phyloP scores from a whole-genome alignment of 2,329 filamentous ascomycete species.

The Cladorrhinum sp. region DNA sequence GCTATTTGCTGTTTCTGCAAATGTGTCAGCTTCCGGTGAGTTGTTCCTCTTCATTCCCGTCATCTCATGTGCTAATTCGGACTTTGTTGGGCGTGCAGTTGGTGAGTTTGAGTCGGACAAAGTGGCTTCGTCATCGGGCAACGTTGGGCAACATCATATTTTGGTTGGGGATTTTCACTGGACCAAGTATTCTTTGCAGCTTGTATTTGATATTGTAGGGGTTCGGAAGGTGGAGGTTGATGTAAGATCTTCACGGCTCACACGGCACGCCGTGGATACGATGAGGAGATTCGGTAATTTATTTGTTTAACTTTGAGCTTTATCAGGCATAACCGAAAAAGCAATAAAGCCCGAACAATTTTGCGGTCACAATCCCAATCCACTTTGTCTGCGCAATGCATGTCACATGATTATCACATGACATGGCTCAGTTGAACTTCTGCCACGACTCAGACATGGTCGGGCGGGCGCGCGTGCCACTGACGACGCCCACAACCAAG shows the following conservation, averaged over 20 bases:
- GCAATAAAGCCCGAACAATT: too few species aligned
- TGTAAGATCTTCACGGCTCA: not conserved
- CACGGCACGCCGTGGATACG: too few species aligned
- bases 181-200: conserved; percentile 65
- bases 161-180: conserved; percentile 76
- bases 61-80: conserved; percentile 10
- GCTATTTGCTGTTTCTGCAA: conserved; percentile 70
- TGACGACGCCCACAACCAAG: too few species aligned
- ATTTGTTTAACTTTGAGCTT: too few species aligned
- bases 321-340: too few species aligned
- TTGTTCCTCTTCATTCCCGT: conserved; percentile 6
- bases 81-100: conserved; percentile 38
- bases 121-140: conserved; percentile 59
- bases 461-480: too few species aligned
- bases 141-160: conserved; percentile 72
- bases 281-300: too few species aligned
- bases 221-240: not conserved
- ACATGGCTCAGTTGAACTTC: too few species aligned
- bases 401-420: too few species aligned
- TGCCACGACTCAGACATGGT: too few species aligned
- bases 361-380: too few species aligned
- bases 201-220: conserved; percentile 55
- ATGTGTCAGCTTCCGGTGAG: conserved; percentile 67
- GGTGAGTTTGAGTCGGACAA: conserved; percentile 64
- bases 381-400: too few species aligned